Conservation (phyloP, 2,329 filamentous ascomycete genomes). For the Trichoderma atrobrunneum region DNA sequence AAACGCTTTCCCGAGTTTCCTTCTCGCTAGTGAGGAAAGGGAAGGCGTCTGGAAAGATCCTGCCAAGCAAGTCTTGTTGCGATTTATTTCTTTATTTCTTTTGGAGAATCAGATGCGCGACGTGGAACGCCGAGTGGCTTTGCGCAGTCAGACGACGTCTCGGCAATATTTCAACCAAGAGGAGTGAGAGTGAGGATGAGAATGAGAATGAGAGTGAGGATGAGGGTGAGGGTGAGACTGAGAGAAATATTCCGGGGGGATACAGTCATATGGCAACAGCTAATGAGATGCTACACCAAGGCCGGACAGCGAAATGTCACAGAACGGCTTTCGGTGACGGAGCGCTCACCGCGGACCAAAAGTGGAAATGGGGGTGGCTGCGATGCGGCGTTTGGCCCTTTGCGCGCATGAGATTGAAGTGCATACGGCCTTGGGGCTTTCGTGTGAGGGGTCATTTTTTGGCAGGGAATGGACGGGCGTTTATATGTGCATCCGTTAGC, state of each 20-base stretch:
- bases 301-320: not conserved
- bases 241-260: not conserved
- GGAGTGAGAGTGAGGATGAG: not conserved
- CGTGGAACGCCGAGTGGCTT: not conserved
- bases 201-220: not conserved
- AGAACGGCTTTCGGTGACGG: conserved; percentile 10
- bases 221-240: not conserved
- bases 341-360: conserved; percentile 12
- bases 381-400: not conserved
- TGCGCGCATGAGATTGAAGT: not conserved
- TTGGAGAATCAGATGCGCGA: not conserved
- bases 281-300: not conserved
- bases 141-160: not conserved
- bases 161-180: not conserved
- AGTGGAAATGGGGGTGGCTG: conserved; percentile 16
- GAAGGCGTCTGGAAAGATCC: not conserved
- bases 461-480: conserved; percentile 43
- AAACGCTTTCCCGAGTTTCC: not conserved
- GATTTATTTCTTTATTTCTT: not conserved
- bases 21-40: not conserved
- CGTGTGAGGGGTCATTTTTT: conserved; percentile 5
- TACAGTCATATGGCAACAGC: not conserved
- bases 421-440: not conserved
- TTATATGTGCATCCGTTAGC: conserved; percentile 44
- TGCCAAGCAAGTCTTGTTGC: not conserved